Percentiles rank a stretch among this genome's conserved stretches.
Conservation (phyloP, 108 stramenopile species). For the Stephanodiscus triporus region DNA sequence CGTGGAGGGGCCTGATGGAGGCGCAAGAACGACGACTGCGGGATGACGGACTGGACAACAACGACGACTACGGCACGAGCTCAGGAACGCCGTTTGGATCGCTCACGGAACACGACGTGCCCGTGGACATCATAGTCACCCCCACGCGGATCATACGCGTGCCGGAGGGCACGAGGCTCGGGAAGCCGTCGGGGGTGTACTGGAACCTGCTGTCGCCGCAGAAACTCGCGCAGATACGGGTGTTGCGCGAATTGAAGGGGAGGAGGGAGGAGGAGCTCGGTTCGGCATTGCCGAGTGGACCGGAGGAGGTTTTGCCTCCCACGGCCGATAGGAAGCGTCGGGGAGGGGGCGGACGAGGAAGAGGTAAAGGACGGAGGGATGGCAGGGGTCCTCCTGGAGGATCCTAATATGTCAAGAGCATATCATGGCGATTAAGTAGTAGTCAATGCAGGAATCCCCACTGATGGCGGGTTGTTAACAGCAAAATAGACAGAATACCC, state of each 20-base stretch:
- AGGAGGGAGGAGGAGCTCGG: conserved; percentile 56
- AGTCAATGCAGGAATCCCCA: too few relatives aligned
- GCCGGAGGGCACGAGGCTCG: conserved; percentile 45
- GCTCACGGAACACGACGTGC: conserved; percentile 73
- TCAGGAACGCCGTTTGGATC: conserved; percentile 47
- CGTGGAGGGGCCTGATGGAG: conserved; percentile 33
- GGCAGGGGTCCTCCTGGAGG: neutral
- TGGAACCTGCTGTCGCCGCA: conserved; percentile 80
- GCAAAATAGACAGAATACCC: too few relatives aligned
- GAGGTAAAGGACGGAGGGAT: neutral
- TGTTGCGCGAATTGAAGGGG: conserved; percentile 64
- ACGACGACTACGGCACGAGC: conserved; percentile 3
- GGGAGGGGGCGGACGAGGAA: conserved; percentile 26
- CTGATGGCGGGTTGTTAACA: too few relatives aligned
- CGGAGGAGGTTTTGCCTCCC: conserved; percentile 72
- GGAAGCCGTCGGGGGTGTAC: conserved; percentile 70
- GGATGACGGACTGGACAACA: neutral
- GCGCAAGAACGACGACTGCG: neutral
- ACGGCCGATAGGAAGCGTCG: conserved; percentile 45
- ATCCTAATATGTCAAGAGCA: too few relatives aligned
- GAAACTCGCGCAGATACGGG: conserved; percentile 68
- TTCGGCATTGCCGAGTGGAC: conserved; percentile 55
- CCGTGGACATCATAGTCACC: conserved; percentile 77
- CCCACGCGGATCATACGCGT: conserved; percentile 67
- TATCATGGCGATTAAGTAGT: too few relatives aligned